Conservation (phyloP, 2,329 filamentous ascomycete genomes). For the Tolypocladium nubicola region DNA sequence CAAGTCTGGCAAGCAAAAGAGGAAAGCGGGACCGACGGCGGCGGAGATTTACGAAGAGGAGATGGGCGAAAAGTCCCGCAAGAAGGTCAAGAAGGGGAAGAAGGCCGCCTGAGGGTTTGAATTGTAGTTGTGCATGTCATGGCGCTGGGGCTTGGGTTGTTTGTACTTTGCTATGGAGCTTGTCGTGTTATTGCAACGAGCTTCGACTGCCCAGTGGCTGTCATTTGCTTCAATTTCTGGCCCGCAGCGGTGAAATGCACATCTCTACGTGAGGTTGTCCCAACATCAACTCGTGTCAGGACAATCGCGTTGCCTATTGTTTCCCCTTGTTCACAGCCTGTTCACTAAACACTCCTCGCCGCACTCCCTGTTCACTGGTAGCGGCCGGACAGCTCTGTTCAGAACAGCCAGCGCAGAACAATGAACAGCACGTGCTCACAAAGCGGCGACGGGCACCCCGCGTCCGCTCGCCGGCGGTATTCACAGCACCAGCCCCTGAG, state of each 20-base stretch:
- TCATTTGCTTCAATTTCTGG: background rate
- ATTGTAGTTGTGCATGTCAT: background rate
- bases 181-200: background rate
- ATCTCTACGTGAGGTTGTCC: background rate
- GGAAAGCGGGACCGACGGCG: conserved; percentile 56
- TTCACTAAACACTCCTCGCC: background rate
- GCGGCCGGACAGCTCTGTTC: background rate
- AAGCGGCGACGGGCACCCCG: background rate
- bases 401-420: background rate
- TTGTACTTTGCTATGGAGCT: background rate
- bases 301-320: background rate
- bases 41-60: conserved; percentile 53
- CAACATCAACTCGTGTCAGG: background rate
- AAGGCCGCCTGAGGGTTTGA: conserved; percentile 13
- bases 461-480: background rate
- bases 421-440: background rate
- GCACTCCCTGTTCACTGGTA: background rate
- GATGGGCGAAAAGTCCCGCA: conserved; percentile 46
- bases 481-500: background rate
- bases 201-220: background rate
- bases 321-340: background rate
- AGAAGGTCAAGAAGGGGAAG: conserved; percentile 39
- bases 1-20: conserved; percentile 65
- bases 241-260: background rate
- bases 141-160: background rate